A percentile compares a stretch with the other conserved stretches of the same genome.
phyloP scores from a whole-genome alignment of 345 rosid genomes.

The Erucastrum elatum region DNA sequence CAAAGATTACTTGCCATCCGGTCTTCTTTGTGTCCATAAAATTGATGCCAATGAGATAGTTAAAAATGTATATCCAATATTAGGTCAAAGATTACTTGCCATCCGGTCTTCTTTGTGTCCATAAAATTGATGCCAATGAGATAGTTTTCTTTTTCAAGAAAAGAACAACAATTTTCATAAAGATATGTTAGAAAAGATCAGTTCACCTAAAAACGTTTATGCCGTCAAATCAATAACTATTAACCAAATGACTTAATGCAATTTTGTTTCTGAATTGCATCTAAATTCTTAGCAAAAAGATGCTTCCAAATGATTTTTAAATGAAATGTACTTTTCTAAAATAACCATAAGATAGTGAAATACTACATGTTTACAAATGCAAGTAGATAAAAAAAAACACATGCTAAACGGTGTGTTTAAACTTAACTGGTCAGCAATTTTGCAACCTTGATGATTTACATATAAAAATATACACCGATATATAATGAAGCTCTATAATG shows the following conservation, averaged over 20 bases:
- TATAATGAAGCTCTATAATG: not conserved
- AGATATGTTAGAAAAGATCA: not conserved
- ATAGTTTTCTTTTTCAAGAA: not conserved
- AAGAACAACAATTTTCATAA: not conserved
- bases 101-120: constrained; percentile 6
- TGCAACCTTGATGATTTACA: not conserved
- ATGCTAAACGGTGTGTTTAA: not conserved
- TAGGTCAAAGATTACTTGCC: constrained; percentile 22
- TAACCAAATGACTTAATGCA: not conserved
- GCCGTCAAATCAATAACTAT: not conserved
- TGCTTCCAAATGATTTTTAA: not conserved
- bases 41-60: too few species aligned
- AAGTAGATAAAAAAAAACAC: not conserved
- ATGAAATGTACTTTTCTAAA: not conserved
- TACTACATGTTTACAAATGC: not conserved
- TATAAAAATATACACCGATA: not conserved
- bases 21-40: constrained; percentile 1
- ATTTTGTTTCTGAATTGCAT: not conserved
- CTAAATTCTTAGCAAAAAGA: too few species aligned
- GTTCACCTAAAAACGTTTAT: not conserved
- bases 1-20: constrained; percentile 15
- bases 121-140: too few species aligned
- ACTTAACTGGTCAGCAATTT: not conserved
- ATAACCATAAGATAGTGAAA: not conserved
- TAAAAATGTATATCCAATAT: not conserved